These are phyloP conservation scores for Haplosporangium gracile DNA, from an alignment of 192 early-diverging fungal species.

Conservation along the genomic window DNA sequence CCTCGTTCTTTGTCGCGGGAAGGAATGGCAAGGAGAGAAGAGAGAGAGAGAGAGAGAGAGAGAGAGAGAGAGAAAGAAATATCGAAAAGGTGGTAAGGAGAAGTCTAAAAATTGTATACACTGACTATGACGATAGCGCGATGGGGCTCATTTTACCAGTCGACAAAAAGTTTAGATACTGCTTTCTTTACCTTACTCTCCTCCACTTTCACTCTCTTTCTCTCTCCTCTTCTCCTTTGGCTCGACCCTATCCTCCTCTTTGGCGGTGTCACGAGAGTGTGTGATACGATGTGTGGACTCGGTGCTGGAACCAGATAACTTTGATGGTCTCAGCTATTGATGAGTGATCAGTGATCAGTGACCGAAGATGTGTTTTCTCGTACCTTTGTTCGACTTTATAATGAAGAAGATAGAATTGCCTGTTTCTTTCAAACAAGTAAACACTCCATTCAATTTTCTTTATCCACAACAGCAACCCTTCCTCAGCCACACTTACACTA, in stretches of 20 bases:
- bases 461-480: neutral
- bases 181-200: neutral
- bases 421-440: neutral
- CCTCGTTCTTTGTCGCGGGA: neutral
- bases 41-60: neutral
- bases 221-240: neutral
- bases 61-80: neutral
- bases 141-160: neutral
- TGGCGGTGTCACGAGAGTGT: neutral
- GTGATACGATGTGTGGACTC: neutral
- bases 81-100: neutral
- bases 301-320: constrained; percentile 1
- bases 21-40: neutral
- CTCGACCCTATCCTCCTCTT: neutral
- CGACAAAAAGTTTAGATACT: too few relatives aligned
- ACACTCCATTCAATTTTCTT: neutral
- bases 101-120: neutral
- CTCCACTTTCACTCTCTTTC: neutral
- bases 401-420: neutral
- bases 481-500: neutral
- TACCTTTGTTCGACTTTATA: neutral
- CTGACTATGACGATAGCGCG: neutral
- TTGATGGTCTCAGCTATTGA: constrained; percentile 22
- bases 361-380: neutral
- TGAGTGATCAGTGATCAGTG: neutral